Base-by-base conservation (phyloP, 257 asterid species). In the Anisodus tanguticus region DNA sequence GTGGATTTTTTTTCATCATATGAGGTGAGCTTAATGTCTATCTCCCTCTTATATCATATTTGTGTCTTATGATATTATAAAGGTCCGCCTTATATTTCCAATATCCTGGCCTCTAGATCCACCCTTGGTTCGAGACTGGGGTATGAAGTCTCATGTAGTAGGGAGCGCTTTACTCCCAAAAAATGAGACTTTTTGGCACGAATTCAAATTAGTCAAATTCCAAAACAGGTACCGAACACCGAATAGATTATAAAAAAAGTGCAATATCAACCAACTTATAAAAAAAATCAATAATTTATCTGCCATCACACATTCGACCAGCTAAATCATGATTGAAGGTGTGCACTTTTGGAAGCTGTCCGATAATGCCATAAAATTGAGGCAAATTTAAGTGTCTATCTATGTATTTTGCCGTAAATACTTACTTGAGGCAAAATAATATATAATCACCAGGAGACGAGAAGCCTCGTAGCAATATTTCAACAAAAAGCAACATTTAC, bases 231-330 rank as follows among this genome's bases (percentile, higher is more conserved):
- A 41, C 6, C 6, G 6, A 41, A 41, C 45, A 41, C 45, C 6
- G 5, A 41, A 41, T 41, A 41, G 1, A 31, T 31, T 31, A 31
- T 31, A 31, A 31, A 31, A 31, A 31, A 31, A 31, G 35, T 31
- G 35, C 35, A 31, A 31, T 31, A 31, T 31, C 35, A 19, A 78
- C 1, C 16, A 15, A 81, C 92, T 85, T 90, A 91, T 91, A 89
- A 7, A 88, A 53, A 89, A 88, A 91, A 74, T 91, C 92, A 51
- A 91, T 84, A 54, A 91, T 63, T 19, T 90, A 83, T 6, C 88
- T 91, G 10, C 93, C 92, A 79, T 89, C 88, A 45, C 88, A 86
- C 41, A 83, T 58, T 17, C 92, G 85, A 45, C 91, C 93, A 0
- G 90, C 85, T 58, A 90, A 85, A 16, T 71, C 78, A 64, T 85